Conservation (phyloP, 2,329 filamentous ascomycete species). For the Plenodomus tracheiphilus region DNA sequence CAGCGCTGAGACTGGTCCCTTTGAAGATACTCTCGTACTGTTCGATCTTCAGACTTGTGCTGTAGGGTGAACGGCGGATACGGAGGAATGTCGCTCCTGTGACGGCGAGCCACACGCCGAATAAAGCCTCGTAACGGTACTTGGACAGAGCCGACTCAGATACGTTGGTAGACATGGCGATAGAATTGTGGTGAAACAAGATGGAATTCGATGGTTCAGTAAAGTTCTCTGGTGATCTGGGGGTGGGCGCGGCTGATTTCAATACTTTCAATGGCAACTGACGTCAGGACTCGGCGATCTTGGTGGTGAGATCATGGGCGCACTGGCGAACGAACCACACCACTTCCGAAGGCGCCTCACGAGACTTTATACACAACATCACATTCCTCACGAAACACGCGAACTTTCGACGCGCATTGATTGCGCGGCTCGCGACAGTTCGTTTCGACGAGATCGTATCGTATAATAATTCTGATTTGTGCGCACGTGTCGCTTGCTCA, state of each 20-base stretch:
- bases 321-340: not conserved
- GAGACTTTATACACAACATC: not conserved
- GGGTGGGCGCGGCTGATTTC: not conserved
- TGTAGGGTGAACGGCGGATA: constrained; percentile 41
- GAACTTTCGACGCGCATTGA: not conserved
- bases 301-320: not conserved
- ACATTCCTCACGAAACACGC: not conserved
- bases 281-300: no score
- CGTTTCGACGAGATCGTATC: not conserved
- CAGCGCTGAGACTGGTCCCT: constrained; percentile 34
- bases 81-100: constrained; percentile 40
- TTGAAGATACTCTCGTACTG: constrained; percentile 47
- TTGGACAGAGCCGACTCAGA: constrained; percentile 22
- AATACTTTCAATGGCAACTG: not conserved
- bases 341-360: not conserved
- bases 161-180: constrained; percentile 17
- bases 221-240: not conserved
- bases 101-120: constrained; percentile 29
- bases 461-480: not conserved
- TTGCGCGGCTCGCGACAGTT: not conserved
- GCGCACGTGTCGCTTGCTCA: not conserved
- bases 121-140: constrained; percentile 37
- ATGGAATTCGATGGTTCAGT: not conserved
- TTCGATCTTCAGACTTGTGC: constrained; percentile 36
- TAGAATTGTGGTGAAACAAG: not conserved